Base-by-base conservation (phyloP, 129 eudicot genomes). In the Saussurea involucrata region DNA sequence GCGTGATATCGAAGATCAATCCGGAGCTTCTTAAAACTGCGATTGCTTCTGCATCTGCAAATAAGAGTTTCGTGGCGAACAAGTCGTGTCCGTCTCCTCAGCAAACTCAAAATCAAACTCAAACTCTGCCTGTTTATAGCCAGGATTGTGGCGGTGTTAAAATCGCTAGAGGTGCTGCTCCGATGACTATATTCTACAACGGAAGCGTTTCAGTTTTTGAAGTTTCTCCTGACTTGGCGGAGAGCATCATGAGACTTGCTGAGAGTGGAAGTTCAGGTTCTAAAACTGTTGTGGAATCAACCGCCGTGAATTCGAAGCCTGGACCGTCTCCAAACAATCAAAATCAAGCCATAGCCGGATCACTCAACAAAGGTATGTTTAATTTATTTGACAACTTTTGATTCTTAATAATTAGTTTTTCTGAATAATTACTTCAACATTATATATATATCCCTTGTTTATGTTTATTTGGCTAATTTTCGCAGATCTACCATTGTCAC, bases 181-280 rank as follows among this genome's bases (percentile, higher is more conserved):
- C 92, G 0, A 27, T 90, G 85, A 90, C 96, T 0, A 84, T 90
- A 42, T 88, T 90, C 81, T 90, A 88, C 80, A 88, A 90, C 22
- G 96, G 96, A 74, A 76, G 61, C 36, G 90, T 90, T 58, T 20
- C 87, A 0, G 90, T 88, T 25, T 90, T 81, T 20, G 76, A 90
- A n/a, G 87, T 88, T 33, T 76, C 92, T 22, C 82, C 74, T 6
- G 36, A 57, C 37, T 46, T 80, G 78, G 92, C 87, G 63, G 87
- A 90, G 36, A 68, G 33, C 5, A 83, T 90, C 6, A 57, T 90
- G 73, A 87, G 83, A 60, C 36, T 87, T 70, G 92, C 88, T 10
- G 74, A 78, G 20, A 82, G 78, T 46, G 80, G 24, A 28, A 68
- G 78, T 27, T 61, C 72, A 10, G 68, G 80, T 27, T 66, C 75